Percentiles rank a stretch among this genome's conserved stretches.
Conservation (phyloP, 768 basidiomycete genomes). For the Sistotremastrum niveocremeum region DNA sequence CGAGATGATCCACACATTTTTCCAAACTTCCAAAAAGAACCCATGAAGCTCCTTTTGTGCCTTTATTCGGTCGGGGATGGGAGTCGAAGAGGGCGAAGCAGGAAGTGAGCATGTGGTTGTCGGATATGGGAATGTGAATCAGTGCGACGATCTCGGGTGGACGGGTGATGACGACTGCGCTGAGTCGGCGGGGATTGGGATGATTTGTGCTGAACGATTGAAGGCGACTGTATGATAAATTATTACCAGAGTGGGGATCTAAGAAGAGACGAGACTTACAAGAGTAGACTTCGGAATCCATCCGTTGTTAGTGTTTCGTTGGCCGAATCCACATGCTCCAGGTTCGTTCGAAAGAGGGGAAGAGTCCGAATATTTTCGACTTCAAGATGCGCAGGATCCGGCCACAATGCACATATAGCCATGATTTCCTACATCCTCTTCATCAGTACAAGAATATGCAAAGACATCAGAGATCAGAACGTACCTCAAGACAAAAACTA, state of each 20-base stretch:
- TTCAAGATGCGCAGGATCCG: slow-evolving; percentile 37
- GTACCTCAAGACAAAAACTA: not conserved
- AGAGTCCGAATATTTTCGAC: slow-evolving; percentile 36
- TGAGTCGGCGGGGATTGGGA: slow-evolving; percentile 12
- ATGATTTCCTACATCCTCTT: slow-evolving; percentile 33
- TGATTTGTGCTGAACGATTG: slow-evolving; percentile 12
- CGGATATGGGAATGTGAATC: slow-evolving; percentile 20
- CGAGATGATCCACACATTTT: slow-evolving; percentile 29
- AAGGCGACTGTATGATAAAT: not conserved
- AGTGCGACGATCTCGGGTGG: slow-evolving; percentile 58
- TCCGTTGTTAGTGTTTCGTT: slow-evolving; percentile 25
- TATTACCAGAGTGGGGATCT: not conserved
- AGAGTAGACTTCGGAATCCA: slow-evolving; percentile 23
- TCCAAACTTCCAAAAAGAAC: slow-evolving; percentile 36
- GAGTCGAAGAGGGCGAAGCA: slow-evolving; percentile 56
- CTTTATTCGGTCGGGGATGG: slow-evolving; percentile 39
- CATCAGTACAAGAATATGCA: no score
- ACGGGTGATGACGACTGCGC: slow-evolving; percentile 46
- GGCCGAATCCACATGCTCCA: slow-evolving; percentile 22
- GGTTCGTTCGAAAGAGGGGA: slow-evolving; percentile 33
- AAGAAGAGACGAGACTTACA: slow-evolving; percentile 10
- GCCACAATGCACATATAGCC: slow-evolving; percentile 44
- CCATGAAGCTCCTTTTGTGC: slow-evolving; percentile 48
- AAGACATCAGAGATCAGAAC: not conserved
- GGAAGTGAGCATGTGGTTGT: slow-evolving; percentile 2